Evolutionary conservation across 371 early-diverging fungal species (phyloP), one percentile per base, ranked within the genome.

Genomic region (Saksenaea vasiformis): DNA sequence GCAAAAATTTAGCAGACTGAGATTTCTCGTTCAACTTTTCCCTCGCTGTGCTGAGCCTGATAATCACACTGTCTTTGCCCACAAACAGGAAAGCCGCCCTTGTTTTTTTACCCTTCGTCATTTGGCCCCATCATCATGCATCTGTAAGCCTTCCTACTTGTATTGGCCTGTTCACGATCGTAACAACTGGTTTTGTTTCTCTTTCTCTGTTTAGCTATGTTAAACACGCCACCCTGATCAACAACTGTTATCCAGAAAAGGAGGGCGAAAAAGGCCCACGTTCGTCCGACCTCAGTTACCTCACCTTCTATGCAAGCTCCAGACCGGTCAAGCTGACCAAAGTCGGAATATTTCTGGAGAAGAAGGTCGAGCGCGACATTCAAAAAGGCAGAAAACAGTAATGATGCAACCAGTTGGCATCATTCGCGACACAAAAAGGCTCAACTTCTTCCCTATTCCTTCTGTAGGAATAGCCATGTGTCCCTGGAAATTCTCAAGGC

Each of bases 311-410:
- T 74, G 91, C 94, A 27, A 85, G 88, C 44, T 89, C 93, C 56
- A 89, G 94, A 71, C 97, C 97, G 5, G 93, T 91, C 41, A 97
- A 97, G 74, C 83, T 96, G 26, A 86, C 92, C 60, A 97, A 97
- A 68, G 95, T 96, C 43, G 96, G 95, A 60, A 78, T 73, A 15
- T 95, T 89, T 71, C 72, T 97, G 58, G 93, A 94, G 65, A 88
- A 88, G 67, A 85, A 91, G 62, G 85, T 91, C 3, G 77, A 83
- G 51, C 73, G 85, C 47, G 92, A 93, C 69, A 72, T 85, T n/a
- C 77, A 83, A 57, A 90, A 88, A 70, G 80, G 73, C 37, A 73
- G 84, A 66, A 82, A 83, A 59, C 73, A 84, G 83, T 90, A 85
- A 73, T 80, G 31, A n/a, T 56, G 34, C 14, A 47, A 47, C 51